Percentiles rank a stretch among this genome's conserved stretches.
These are phyloP conservation scores for Phialophora verrucosa DNA, from an alignment of 2,329 filamentous ascomycete genomes.

Conservation along the genomic window DNA sequence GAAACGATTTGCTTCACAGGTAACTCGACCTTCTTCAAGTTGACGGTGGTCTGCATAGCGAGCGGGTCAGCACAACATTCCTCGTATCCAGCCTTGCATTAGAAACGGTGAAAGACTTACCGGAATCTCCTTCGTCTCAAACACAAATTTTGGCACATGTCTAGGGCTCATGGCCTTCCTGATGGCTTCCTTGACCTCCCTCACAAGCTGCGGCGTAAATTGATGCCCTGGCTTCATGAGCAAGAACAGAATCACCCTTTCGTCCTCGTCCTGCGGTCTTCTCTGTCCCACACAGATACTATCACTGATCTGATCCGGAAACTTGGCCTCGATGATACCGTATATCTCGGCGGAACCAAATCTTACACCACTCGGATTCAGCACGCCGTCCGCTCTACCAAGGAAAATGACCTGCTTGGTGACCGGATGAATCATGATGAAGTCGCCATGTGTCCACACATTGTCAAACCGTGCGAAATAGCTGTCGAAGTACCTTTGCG, in stretches of 20 bases:
- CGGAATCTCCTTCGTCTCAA: conserved; percentile 80
- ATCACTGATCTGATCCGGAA: conserved; percentile 68
- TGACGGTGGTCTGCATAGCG: conserved; percentile 70
- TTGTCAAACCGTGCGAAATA: conserved; percentile 46
- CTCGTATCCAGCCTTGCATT: neutral
- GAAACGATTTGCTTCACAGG: conserved; percentile 84
- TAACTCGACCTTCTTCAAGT: conserved; percentile 83
- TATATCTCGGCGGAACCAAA: conserved; percentile 97
- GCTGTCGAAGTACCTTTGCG: conserved; percentile 59
- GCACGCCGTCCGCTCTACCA: conserved; percentile 60
- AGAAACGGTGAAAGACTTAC: conserved; percentile 49
- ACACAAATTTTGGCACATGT: conserved; percentile 79
- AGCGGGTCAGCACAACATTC: neutral
- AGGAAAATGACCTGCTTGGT: conserved; percentile 71
- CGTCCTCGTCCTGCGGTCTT: conserved; percentile 63
- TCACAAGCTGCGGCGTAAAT: conserved; percentile 63
- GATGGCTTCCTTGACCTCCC: conserved; percentile 68
- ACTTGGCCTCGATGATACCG: conserved; percentile 72
- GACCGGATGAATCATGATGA: conserved; percentile 70
- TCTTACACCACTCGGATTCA: conserved; percentile 84
- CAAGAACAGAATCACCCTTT: conserved; percentile 65
- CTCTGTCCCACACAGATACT: conserved; percentile 82
- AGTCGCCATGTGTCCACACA: conserved; percentile 85
- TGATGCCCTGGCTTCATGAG: conserved; percentile 63
- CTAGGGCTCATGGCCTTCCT: conserved; percentile 69